Base-by-base conservation (phyloP, 257 asterid genomes). In the Rauvolfia tetraphylla region DNA sequence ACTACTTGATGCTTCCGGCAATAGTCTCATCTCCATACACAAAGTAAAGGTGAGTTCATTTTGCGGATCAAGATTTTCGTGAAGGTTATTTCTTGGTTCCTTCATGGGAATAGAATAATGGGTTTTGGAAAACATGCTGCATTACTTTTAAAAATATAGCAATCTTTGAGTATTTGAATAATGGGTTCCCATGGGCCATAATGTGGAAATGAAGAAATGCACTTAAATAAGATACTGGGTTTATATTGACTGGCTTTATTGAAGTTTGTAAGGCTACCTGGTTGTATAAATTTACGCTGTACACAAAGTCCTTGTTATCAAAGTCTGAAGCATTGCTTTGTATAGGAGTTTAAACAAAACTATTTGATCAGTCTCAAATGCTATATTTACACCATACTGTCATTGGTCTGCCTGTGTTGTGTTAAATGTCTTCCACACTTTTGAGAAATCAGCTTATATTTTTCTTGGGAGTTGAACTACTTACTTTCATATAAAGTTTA, bases 1-100 rank as follows among this genome's bases (percentile, higher is more conserved):
- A 57, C 77, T 94, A 22, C 41, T 80, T 48, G 93, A 94, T 85
- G 87, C 93, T 34, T 87, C 92, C 17, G 93, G 85, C 67, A 79
- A 81, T 56, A 44, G 83, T 59, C 88, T 88, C 65, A 72, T 94
- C 84, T 81, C 92, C n/a, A 54, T 91, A 14, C 83, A 49, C 76
- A 91, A 87, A 80, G 71, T 77, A 61, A 76, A 62, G 62, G 97
- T 94, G 79, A 90, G 93, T 72, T 25, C 23, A 57, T 27, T 49
- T 74, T 41, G 39, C 10, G 5, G 59, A 53, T 53, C 25, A 53
- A 53, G 25, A 5, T 53, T 53, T 53, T 53, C 56, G 0, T 49
- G 54, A 49, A 49, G 20, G 20, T 4, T 17, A 15, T 49, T 49
- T 49, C 4, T 71, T 48, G 65, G 76, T 12, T 27, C 29, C 39